These are phyloP conservation scores for Vaccinium vitisidaea DNA, from an alignment of 148 eudicot genomes.

Conservation along the genomic window DNA sequence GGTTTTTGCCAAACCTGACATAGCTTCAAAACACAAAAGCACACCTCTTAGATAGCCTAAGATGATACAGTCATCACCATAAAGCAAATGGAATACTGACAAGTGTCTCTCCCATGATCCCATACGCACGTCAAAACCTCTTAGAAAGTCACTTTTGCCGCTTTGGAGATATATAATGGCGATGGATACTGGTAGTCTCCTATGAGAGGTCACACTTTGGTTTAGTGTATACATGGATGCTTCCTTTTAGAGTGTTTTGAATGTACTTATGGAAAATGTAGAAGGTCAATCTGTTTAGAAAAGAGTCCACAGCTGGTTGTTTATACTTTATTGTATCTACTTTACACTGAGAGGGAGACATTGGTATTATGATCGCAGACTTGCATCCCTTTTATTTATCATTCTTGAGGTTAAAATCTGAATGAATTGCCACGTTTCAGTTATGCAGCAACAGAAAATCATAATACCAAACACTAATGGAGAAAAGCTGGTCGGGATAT, in stretches of 20 bases:
- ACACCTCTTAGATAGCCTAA: not conserved
- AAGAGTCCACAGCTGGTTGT: not conserved
- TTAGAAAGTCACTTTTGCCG: not conserved
- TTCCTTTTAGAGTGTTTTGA: not conserved
- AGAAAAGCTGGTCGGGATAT: slow-evolving; percentile 65
- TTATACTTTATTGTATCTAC: too few relatives aligned
- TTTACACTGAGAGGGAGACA: not conserved
- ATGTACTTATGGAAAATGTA: not conserved
- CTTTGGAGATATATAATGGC: too few relatives aligned
- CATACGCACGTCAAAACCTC: not conserved
- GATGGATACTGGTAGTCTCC: not conserved
- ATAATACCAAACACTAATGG: slow-evolving; percentile 43
- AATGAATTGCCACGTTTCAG: slow-evolving; percentile 25
- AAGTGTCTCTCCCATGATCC: not conserved
- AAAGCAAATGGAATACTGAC: not conserved
- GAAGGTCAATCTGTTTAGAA: not conserved
- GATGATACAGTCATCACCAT: not conserved
- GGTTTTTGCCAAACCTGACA: not conserved
- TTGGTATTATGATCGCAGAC: not conserved
- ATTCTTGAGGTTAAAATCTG: not conserved
- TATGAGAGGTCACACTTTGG: not conserved
- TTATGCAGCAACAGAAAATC: slow-evolving; percentile 43
- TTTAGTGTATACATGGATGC: not conserved
- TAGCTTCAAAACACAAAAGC: not conserved
- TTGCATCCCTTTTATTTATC: not conserved